Evolutionary conservation across 768 basidiomycete genomes (phyloP).

Genomic region (Xerocomellus chrysenteron): DNA sequence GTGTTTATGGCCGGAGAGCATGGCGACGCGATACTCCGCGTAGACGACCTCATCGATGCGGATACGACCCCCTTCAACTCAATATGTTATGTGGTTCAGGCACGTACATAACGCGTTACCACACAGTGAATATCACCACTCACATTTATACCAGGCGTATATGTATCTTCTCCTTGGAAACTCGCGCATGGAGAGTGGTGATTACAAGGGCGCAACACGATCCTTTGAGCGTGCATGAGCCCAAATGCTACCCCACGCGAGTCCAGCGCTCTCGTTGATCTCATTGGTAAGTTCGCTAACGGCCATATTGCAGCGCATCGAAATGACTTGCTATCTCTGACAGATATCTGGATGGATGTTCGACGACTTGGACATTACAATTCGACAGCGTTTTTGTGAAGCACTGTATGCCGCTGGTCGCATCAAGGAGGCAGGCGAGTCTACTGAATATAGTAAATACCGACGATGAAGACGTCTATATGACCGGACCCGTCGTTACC

Average conservation of each 20-base stretch:
- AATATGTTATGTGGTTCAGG: neutral
- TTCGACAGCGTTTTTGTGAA: too few species aligned
- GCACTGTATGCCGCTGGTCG: neutral
- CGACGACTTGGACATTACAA: too few species aligned
- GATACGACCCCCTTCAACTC: neutral
- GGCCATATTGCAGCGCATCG: too few species aligned
- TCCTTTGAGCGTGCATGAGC: neutral
- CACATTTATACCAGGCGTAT: neutral
- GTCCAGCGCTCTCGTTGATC: neutral
- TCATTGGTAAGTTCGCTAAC: neutral
- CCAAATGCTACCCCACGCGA: too few species aligned
- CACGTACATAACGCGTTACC: neutral
- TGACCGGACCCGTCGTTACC: too few species aligned
- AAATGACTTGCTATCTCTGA: neutral
- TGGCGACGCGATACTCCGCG: neutral
- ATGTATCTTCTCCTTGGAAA: constrained; percentile 1
- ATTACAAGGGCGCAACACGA: neutral
- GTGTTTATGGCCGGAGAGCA: neutral
- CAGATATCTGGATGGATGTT: too few species aligned
- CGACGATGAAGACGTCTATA: neutral
- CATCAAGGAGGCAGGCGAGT: neutral
- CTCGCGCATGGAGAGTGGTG: neutral
- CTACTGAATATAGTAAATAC: neutral
- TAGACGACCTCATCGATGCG: neutral
- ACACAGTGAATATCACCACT: neutral